Evolutionary conservation across 2,329 filamentous ascomycete genomes (phyloP).

Genomic region (Diaporthe citri): DNA sequence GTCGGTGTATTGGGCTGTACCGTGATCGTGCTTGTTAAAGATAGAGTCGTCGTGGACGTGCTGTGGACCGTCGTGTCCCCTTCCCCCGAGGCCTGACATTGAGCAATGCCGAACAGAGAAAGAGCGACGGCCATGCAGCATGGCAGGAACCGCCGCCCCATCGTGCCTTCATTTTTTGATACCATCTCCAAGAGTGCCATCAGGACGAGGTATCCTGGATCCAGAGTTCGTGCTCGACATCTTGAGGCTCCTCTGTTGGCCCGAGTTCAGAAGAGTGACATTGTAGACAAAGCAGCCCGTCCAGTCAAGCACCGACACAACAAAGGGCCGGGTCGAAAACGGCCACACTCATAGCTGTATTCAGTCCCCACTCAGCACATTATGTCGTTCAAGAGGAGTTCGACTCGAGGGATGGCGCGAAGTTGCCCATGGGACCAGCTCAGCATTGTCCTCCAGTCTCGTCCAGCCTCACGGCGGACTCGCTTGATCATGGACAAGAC

Average conservation of each 20-base stretch:
- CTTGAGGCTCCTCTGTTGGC: neutral
- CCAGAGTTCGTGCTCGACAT: neutral
- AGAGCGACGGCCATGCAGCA: neutral
- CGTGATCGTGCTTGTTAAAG: slow-evolving; percentile 17
- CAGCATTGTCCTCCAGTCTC: neutral
- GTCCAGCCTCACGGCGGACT: neutral
- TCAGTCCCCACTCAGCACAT: neutral
- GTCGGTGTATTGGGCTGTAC: neutral
- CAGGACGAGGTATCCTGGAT: neutral
- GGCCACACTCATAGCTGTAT: slow-evolving; percentile 4
- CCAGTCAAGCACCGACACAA: neutral
- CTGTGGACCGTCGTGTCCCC: neutral
- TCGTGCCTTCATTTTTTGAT: slow-evolving; percentile 18
- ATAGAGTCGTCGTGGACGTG: slow-evolving; percentile 8
- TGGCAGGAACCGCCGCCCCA: slow-evolving; percentile 3
- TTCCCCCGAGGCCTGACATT: neutral
- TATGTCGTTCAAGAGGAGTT: neutral
- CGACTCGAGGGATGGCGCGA: neutral
- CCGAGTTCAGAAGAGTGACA: neutral
- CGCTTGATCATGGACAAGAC: neutral
- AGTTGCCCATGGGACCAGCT: too few species aligned
- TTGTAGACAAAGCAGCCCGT: slow-evolving; percentile 21
- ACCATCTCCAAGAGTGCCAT: neutral
- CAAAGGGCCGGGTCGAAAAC: slow-evolving; percentile 24
- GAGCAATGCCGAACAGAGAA: slow-evolving; percentile 8